Base-by-base conservation (phyloP, 148 eudicot species). In the Bassia scoparia region DNA sequence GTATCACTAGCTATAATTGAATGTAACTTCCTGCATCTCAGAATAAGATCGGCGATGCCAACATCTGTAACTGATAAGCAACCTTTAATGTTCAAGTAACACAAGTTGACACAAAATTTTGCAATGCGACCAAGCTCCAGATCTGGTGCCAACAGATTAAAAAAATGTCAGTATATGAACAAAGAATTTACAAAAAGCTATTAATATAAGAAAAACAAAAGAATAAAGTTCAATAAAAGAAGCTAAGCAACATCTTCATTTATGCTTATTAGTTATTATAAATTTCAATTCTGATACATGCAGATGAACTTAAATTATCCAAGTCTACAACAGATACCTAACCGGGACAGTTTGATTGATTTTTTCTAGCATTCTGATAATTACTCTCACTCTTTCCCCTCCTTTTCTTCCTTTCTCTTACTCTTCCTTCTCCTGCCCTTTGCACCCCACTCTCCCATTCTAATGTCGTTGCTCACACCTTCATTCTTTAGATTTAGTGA, bases 1-100 rank as follows among this genome's bases (percentile, higher is more conserved):
- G 97, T 91, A 76, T 85, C 82, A 76, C 93, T 80, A 44, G 85
- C 93, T 76, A 94, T 73, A 68, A 94, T 73, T 61, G 97, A 94
- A 67, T 88, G 84, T 54, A 94, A 76, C 72, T 80, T 87, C 54
- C 62, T 50, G 74, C 91, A 88, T 78, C 67, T 81, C 37, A 77
- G 76, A 61, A 91, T 75, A 55, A 87, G 69, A 77, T 74, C 75
- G 33, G 96, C 85, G 79, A 94, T 89, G 74, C 96, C 96, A 71
- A 49, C 69, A 84, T 94, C 98, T 24, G 96, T 87, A 58, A 91
- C 82, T 37, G 89, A 81, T 72, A 75, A 75, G 80, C 98, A 94
- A 43, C 96, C 91, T 79, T 75, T 85, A 48, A 94, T 81, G 81
- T 88, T 88, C 70, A 94, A 77, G 82, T 79, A 89, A 71, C 69